Conservation (phyloP, 2,329 filamentous ascomycete genomes). For the Dendrostoma leiphaemia region DNA sequence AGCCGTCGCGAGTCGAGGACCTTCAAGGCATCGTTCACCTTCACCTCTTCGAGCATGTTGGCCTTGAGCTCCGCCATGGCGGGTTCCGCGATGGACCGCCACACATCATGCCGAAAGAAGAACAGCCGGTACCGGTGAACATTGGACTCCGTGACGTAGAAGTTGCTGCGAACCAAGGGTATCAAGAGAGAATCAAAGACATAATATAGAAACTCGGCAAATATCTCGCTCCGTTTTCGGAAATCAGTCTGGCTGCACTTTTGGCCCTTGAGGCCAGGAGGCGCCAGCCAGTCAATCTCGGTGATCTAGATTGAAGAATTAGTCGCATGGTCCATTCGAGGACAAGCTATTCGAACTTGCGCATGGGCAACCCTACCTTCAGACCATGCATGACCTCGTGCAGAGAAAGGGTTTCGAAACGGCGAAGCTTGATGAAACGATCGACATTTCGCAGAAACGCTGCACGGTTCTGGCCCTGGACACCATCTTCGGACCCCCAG, state of each 20-base stretch:
- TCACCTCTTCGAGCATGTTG: slow-evolving; percentile 78
- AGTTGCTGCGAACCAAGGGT: slow-evolving; percentile 81
- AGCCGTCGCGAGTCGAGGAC: slow-evolving; percentile 63
- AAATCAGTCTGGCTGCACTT: slow-evolving; percentile 71
- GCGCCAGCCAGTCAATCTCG: slow-evolving; percentile 70
- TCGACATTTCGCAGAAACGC: slow-evolving; percentile 68
- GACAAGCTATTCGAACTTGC: background rate
- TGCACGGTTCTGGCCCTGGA: slow-evolving; percentile 57
- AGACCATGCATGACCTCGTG: slow-evolving; percentile 75
- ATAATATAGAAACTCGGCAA: slow-evolving; percentile 87
- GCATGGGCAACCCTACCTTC: slow-evolving; percentile 53
- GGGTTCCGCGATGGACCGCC: slow-evolving; percentile 74
- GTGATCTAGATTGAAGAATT: slow-evolving; percentile 54
- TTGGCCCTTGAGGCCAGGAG: slow-evolving; percentile 41
- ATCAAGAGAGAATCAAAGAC: slow-evolving; percentile 89
- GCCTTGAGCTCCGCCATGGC: slow-evolving; percentile 65
- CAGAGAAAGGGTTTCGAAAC: slow-evolving; percentile 77
- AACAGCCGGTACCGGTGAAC: slow-evolving; percentile 77
- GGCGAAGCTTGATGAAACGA: slow-evolving; percentile 71
- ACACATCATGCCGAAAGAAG: slow-evolving; percentile 93
- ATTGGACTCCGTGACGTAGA: slow-evolving; percentile 92
- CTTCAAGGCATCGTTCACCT: slow-evolving; percentile 49
- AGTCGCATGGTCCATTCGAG: background rate
- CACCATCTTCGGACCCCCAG: slow-evolving; percentile 64
- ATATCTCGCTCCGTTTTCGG: slow-evolving; percentile 73